Conservation (phyloP, 495 filamentous ascomycete genomes). For the Astrothelium subdiscretum region DNA sequence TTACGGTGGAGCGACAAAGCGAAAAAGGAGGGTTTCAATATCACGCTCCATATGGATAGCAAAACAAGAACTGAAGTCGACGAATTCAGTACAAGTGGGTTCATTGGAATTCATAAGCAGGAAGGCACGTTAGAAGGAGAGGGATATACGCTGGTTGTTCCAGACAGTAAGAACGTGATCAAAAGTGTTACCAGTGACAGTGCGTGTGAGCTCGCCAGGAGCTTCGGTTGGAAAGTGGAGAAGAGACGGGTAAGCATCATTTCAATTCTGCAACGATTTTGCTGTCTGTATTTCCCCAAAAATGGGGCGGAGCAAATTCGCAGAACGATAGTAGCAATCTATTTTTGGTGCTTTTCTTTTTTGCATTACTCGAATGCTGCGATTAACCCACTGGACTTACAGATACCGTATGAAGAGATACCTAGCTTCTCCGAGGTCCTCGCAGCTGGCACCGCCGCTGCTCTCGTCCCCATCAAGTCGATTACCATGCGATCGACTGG, state of each 20-base stretch:
- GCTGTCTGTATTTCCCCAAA: too few relatives aligned
- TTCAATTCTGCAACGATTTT: too few relatives aligned
- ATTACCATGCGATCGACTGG: conserved; percentile 58
- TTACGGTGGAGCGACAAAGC: conserved; percentile 32
- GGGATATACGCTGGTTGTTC: conserved; percentile 21
- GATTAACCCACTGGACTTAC: not conserved
- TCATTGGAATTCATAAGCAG: conserved; percentile 31
- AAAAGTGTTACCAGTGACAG: conserved; percentile 23
- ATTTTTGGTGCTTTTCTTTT: too few relatives aligned
- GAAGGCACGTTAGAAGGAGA: conserved; percentile 15
- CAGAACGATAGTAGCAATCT: too few relatives aligned
- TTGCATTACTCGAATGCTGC: too few relatives aligned
- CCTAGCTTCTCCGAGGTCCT: conserved; percentile 69
- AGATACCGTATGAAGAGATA: conserved; percentile 74
- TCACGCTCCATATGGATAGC: conserved; percentile 40
- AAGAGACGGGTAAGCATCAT: conserved; percentile 13
- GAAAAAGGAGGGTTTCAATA: conserved; percentile 30
- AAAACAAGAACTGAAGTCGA: conserved; percentile 33
- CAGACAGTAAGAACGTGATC: conserved; percentile 30
- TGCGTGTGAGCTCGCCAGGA: conserved; percentile 20
- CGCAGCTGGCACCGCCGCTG: conserved; percentile 86
- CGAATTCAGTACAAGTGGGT: conserved; percentile 38
- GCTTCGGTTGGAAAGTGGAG: conserved; percentile 26
- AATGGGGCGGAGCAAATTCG: too few relatives aligned
- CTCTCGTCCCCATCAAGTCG: conserved; percentile 78